Conservation (phyloP, 768 basidiomycete genomes). For the Lentinus tigrinus region DNA sequence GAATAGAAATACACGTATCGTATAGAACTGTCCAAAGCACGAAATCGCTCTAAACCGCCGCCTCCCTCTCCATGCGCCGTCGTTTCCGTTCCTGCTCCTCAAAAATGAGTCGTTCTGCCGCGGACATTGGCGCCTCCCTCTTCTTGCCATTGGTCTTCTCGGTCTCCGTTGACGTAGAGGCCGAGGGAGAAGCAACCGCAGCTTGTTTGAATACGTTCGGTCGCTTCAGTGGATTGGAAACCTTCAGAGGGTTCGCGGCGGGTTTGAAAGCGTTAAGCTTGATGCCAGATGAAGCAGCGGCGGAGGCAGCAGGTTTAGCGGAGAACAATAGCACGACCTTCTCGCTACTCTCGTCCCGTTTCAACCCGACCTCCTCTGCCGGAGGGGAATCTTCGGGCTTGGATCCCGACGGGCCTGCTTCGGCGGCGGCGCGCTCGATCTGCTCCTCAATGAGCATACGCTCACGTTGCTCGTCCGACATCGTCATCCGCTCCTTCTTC, state of each 20-base stretch:
- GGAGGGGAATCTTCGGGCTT: conserved; percentile 27
- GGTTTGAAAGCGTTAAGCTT: conserved; percentile 47
- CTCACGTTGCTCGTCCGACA: conserved; percentile 94
- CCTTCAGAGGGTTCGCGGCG: conserved; percentile 58
- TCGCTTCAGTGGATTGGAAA: conserved; percentile 64
- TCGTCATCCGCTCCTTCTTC: conserved; percentile 90
- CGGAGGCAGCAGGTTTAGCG: conserved; percentile 41
- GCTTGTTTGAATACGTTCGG: conserved; percentile 71
- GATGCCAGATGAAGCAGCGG: conserved; percentile 15
- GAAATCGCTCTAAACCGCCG: conserved; percentile 9
- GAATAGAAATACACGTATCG: conserved; percentile 21
- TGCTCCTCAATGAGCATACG: conserved; percentile 87
- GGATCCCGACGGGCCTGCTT: conserved; percentile 33
- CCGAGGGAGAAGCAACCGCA: conserved; percentile 30
- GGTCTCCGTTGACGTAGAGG: conserved; percentile 26
- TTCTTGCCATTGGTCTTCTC: conserved; percentile 54
- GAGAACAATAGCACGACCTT: conserved; percentile 77
- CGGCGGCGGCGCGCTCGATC: conserved; percentile 79
- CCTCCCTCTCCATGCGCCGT: conserved; percentile 64
- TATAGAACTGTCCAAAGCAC: conserved; percentile 11
- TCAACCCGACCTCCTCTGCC: conserved; percentile 54
- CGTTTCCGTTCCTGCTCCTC: conserved; percentile 92
- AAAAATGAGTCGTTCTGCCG: conserved; percentile 80
- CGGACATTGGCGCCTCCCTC: conserved; percentile 67
- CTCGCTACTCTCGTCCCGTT: conserved; percentile 68